phyloP scores from a whole-genome alignment of 495 filamentous ascomycete species.

The Penicillium turbatum region DNA sequence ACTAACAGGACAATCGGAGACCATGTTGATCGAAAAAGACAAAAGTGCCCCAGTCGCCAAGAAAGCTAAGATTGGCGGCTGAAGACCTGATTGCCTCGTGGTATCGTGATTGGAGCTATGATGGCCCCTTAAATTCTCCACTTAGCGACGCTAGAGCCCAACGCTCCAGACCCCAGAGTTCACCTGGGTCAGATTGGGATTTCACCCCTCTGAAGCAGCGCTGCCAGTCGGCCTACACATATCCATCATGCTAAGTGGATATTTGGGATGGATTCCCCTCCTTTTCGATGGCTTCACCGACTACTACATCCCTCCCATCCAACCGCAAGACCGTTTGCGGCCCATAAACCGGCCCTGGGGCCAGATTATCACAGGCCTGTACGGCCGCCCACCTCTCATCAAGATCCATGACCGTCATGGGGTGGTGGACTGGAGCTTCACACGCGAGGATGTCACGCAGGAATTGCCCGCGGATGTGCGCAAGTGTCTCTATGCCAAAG shows the following conservation, averaged over 20 bases:
- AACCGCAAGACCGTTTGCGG: conserved; percentile 18
- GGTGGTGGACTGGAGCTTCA: conserved; percentile 22
- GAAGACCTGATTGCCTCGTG: too few species aligned
- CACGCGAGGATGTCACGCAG: conserved; percentile 17
- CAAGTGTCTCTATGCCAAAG: conserved; percentile 15
- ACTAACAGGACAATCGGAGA: too few species aligned
- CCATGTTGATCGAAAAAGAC: too few species aligned
- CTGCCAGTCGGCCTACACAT: not conserved
- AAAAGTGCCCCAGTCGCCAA: too few species aligned
- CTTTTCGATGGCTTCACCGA: conserved; percentile 13
- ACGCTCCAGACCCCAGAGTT: too few species aligned
- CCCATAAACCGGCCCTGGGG: conserved; percentile 19
- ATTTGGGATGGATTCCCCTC: conserved; percentile 14
- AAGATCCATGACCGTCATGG: conserved; percentile 28
- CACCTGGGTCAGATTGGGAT: too few species aligned
- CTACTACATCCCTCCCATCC: conserved; percentile 15
- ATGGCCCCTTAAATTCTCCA: too few species aligned
- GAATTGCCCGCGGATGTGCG: not conserved
- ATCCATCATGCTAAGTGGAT: conserved; percentile 9
- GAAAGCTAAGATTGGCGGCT: too few species aligned
- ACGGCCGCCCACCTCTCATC: conserved; percentile 21
- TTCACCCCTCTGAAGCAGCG: not conserved
- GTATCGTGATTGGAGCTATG: too few species aligned
- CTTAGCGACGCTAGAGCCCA: too few species aligned
- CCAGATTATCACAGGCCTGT: conserved; percentile 25